Conservation (phyloP, 768 basidiomycete species). For the Inosperma sp. region DNA sequence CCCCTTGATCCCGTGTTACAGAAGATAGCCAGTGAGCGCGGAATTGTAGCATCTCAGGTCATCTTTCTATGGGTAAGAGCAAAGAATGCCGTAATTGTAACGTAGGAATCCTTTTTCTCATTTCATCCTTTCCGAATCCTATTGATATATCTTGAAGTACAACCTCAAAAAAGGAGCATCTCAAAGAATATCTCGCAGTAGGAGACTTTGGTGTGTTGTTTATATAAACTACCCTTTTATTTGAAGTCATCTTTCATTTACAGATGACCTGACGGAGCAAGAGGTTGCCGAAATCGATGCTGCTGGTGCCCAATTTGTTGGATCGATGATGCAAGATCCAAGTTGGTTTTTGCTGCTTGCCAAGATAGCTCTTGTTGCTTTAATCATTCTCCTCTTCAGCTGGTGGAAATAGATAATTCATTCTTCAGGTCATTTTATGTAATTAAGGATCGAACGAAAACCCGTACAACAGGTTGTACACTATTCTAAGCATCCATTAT, state of each 20-base stretch:
- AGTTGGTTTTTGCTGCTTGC: not conserved
- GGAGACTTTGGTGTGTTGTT: constrained; percentile 39
- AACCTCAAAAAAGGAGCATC: constrained; percentile 52
- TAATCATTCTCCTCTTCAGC: too few species aligned
- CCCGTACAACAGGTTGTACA: too few species aligned
- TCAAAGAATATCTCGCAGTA: constrained; percentile 64
- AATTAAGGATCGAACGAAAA: too few species aligned
- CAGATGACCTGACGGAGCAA: constrained; percentile 49
- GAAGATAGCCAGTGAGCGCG: constrained; percentile 48
- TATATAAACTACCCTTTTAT: constrained; percentile 2
- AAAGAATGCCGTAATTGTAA: constrained; percentile 65
- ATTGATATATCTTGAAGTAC: too few species aligned
- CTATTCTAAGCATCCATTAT: too few species aligned
- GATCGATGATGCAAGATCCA: not conserved
- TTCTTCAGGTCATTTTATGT: too few species aligned
- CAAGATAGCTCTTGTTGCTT: not conserved
- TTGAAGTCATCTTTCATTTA: not conserved
- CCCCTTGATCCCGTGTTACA: constrained; percentile 56
- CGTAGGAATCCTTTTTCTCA: constrained; percentile 35
- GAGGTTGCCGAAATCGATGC: constrained; percentile 62
- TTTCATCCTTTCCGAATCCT: not conserved
- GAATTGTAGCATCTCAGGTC: constrained; percentile 59
- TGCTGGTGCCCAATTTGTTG: constrained; percentile 43
- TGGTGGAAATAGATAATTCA: too few species aligned
- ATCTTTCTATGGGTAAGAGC: constrained; percentile 64